Evolutionary conservation across 805 yeast species (phyloP), one percentile per base, ranked within the genome.

Genomic region (Ogataea henricii): DNA sequence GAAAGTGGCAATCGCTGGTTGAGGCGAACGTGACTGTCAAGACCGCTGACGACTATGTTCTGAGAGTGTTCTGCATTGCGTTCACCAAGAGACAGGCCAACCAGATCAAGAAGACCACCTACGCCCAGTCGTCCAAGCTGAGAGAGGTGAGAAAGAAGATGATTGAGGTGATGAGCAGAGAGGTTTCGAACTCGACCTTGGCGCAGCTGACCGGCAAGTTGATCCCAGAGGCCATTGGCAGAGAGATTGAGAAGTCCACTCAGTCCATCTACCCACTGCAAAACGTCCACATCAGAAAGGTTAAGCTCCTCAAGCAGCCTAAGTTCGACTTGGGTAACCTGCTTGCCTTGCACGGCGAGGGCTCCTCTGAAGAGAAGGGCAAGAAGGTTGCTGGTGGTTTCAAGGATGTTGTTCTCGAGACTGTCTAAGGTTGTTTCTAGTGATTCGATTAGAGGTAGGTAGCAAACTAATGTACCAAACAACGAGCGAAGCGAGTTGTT

Each of bases 211-310:
- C 96, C 66, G 82, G 95, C 70, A 91, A 92, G 83, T 88, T 91
- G 80, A 91, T 91, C 68, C 97, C 98, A 72, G 98, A 91, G 81
- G 96, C 92, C 65, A 91, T 91, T 74, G 96, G 96, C 73, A 92
- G 96, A 78, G 98, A 92, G 79, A 92, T 91, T 69, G 96, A 90
- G 81, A 91, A 90, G 82, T 83, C 96, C 60, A 88, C 97, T 63
- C 90, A 86, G 77, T 79, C 88, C 67, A 88, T 91, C 81, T 90
- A 80, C 85, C 98, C 98, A 71, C 85, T 92, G 74, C 98, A 92
- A 82, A 90, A 92, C 82, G 96, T 91, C 71, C 95, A 90, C 86
- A 88, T 92, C 77, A 91, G 97, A 85, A 92, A 92, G 83, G 97
- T 92, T 69, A 92, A 92, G 85, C 84, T 92, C 74, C 89, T 92